These are phyloP conservation scores for Neurospora africana DNA, from an alignment of 495 filamentous ascomycete genomes.

Conservation along the genomic window DNA sequence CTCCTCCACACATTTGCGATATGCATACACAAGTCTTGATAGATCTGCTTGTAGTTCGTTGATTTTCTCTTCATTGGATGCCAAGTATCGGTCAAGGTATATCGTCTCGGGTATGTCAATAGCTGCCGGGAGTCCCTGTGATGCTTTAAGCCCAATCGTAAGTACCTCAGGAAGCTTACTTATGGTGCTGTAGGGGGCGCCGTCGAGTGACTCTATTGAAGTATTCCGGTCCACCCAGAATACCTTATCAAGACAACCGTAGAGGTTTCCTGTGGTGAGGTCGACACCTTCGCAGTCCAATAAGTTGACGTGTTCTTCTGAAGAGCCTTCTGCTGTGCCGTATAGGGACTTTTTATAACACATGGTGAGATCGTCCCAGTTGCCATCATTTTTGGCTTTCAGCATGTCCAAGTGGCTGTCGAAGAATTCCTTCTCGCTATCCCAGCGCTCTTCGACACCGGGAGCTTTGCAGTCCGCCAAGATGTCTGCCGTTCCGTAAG, in stretches of 20 bases:
- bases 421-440: conserved; percentile 21
- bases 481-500: conserved; percentile 66
- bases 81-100: conserved; percentile 72
- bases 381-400: neutral
- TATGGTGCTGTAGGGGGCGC: conserved; percentile 27
- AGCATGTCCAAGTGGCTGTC: conserved; percentile 1
- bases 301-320: neutral
- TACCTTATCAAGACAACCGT: conserved; percentile 59
- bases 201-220: neutral
- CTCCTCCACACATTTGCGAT: conserved; percentile 9
- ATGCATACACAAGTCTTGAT: conserved; percentile 13
- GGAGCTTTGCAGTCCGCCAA: conserved; percentile 11
- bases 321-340: neutral
- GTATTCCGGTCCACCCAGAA: conserved; percentile 40
- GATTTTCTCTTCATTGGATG: conserved; percentile 42
- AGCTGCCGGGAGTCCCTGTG: conserved; percentile 27
- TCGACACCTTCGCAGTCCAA: neutral
- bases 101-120: conserved; percentile 60
- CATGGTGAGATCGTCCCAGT: neutral
- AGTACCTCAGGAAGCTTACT: conserved; percentile 57
- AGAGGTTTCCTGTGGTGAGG: conserved; percentile 31
- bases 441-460: neutral
- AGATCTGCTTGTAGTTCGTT: conserved; percentile 30
- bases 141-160: conserved; percentile 44
- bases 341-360: neutral